Base-by-base conservation (phyloP, 163 green algal genomes). In the Scenedesmus sp. region DNA sequence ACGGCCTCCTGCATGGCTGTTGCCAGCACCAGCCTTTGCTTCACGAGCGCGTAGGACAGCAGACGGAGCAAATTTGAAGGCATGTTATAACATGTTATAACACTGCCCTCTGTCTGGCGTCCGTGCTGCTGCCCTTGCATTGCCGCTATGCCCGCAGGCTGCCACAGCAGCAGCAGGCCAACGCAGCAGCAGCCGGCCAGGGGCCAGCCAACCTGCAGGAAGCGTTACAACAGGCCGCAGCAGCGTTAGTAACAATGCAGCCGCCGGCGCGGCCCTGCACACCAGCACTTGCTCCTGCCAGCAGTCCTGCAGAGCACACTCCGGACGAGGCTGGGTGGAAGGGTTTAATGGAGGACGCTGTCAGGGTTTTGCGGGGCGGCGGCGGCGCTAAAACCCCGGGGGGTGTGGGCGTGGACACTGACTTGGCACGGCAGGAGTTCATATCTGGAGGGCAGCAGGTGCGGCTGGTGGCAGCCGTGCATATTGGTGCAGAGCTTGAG, bases 391-490 rank as follows among this genome's bases (percentile, higher is more conserved):
- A 85, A 57, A 46, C 54, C 83, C 52, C 34, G n/a, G 84, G 59
- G 54, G 79, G 66, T 16, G 88, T 73, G 92, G 87, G 88, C 73
- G 46, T 96, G 9, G 93, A 94, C 46, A 88, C 92, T 2, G 86
- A 95, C 8, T 84, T 94, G 4, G 96, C 96, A 2, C 77, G 90
- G 16, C 90, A 97, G 64, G 97, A 98, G 94, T 98, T 96, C 79
- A 82, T 97, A 3, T 92, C 89, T 0, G 94, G 96, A 86, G 97
- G 97, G 0, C 97, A 98, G 93, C 94, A 97, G 91, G 93, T 93
- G 64, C 3, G 57, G 34, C 34, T 46, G 34, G 34, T 46, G 34
- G 34, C 34, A 46, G 34, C 34, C 26, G 26, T 26, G 26, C 26
- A 26, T 26, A 26, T 26, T 26, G 26, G 26, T 26, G 26, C 26